phyloP scores from a whole-genome alignment of 306 rosid genomes.

The Nissolia schottii region DNA sequence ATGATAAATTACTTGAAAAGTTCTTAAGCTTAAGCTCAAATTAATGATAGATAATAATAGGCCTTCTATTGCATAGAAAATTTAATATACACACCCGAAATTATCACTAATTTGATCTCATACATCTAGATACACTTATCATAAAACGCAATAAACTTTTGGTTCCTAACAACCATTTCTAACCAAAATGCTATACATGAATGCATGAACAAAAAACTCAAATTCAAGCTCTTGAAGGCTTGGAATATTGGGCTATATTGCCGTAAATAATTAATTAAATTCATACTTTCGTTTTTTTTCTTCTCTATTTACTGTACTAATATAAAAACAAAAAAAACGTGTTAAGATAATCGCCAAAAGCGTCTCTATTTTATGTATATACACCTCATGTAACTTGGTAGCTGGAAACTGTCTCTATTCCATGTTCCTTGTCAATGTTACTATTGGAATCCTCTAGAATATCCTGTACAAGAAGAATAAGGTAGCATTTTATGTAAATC shows the following conservation, averaged over 20 bases:
- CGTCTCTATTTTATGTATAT: background rate
- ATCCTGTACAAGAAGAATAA: background rate
- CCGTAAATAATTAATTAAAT: background rate
- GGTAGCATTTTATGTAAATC: background rate
- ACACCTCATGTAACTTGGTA: background rate
- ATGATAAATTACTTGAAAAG: too few species aligned
- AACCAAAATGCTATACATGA: background rate
- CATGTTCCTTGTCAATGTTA: background rate
- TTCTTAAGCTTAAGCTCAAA: too few species aligned
- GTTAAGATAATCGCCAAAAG: background rate
- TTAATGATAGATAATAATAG: too few species aligned
- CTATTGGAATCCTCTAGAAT: background rate
- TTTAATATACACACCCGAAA: too few species aligned
- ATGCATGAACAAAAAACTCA: too few species aligned
- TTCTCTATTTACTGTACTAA: too few species aligned
- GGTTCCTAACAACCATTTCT: background rate
- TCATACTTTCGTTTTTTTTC: too few species aligned
- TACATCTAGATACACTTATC: background rate
- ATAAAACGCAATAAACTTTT: background rate
- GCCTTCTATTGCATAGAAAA: too few species aligned
- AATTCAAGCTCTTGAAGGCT: background rate
- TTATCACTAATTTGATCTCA: background rate
- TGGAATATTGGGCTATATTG: background rate
- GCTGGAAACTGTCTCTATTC: background rate
- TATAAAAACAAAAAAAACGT: background rate